Evolutionary conservation across 768 basidiomycete genomes (phyloP).

Genomic region (Phylloporus sp.): DNA sequence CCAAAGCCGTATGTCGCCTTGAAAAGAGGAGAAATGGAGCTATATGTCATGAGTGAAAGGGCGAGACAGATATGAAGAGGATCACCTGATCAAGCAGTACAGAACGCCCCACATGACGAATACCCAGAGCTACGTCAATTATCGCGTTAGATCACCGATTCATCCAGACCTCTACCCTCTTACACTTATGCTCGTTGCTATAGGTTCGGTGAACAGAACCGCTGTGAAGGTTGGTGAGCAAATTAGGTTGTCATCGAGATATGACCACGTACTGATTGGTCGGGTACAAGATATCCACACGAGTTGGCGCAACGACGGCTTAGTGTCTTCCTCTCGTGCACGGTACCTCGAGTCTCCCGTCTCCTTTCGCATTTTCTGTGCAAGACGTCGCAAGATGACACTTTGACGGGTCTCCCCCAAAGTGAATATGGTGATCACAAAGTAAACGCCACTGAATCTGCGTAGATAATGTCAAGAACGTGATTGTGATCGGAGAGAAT

Average conservation of each 20-base stretch:
- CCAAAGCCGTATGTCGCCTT: constrained; percentile 52
- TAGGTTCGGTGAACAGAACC: constrained; percentile 45
- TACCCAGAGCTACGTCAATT: constrained; percentile 48
- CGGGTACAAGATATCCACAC: constrained; percentile 67
- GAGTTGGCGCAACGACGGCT: constrained; percentile 47
- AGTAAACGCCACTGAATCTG: constrained; percentile 50
- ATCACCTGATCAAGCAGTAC: constrained; percentile 58
- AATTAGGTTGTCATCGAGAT: background rate
- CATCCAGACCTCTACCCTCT: constrained; percentile 20
- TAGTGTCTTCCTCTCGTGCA: constrained; percentile 59
- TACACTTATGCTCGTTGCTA: constrained; percentile 69
- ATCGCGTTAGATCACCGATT: background rate
- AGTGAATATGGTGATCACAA: constrained; percentile 46
- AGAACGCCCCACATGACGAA: constrained; percentile 71
- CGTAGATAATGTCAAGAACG: background rate
- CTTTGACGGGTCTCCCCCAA: constrained; percentile 69
- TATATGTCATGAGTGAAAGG: constrained; percentile 17
- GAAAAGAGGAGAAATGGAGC: constrained; percentile 55
- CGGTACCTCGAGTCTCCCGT: constrained; percentile 62
- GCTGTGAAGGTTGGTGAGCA: constrained; percentile 3
- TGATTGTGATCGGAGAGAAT: constrained; percentile 1
- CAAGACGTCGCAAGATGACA: constrained; percentile 62
- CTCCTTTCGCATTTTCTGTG: constrained; percentile 56
- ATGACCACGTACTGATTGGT: constrained; percentile 53
- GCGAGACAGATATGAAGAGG: background rate